Evolutionary conservation across 2,329 filamentous ascomycete species (phyloP).

Genomic region (Trichoderma pleuroti): DNA sequence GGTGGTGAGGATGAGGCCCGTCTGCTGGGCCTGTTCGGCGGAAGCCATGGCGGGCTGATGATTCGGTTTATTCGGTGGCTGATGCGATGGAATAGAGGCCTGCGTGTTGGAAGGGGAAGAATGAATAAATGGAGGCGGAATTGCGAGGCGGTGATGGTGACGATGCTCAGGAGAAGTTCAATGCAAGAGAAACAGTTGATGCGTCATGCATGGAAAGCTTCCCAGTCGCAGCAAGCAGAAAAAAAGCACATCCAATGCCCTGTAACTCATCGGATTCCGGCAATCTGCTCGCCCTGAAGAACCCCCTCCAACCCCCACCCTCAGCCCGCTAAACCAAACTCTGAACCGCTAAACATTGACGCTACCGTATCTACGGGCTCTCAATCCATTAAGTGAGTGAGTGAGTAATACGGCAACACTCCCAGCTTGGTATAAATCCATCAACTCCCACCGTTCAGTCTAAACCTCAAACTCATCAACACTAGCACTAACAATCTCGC

Average conservation of each 20-base stretch:
- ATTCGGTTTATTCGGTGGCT: background rate
- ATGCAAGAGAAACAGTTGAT: background rate
- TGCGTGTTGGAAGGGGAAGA: background rate
- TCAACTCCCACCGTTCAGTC: background rate
- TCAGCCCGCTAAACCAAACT: background rate
- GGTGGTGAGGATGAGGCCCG: slow-evolving; percentile 66
- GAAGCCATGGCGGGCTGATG: slow-evolving; percentile 25
- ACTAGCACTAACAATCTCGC: background rate
- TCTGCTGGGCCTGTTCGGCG: slow-evolving; percentile 41
- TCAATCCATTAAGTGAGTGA: too few species aligned
- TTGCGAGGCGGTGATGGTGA: background rate
- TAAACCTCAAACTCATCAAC: background rate
- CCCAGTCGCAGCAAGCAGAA: background rate
- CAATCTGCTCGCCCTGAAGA: background rate
- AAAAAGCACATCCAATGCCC: background rate
- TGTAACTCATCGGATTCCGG: background rate
- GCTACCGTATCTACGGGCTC: background rate
- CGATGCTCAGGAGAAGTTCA: background rate
- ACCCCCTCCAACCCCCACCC: background rate
- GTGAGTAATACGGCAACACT: background rate
- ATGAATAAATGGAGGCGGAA: background rate
- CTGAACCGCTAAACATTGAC: slow-evolving; percentile 1
- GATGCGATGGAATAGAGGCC: background rate
- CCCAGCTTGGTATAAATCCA: background rate
- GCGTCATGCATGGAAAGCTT: background rate